Percentiles rank a stretch among this genome's conserved stretches.
These are phyloP conservation scores for Zalaria obscura DNA, from an alignment of 2,329 filamentous ascomycete species.

Conservation along the genomic window DNA sequence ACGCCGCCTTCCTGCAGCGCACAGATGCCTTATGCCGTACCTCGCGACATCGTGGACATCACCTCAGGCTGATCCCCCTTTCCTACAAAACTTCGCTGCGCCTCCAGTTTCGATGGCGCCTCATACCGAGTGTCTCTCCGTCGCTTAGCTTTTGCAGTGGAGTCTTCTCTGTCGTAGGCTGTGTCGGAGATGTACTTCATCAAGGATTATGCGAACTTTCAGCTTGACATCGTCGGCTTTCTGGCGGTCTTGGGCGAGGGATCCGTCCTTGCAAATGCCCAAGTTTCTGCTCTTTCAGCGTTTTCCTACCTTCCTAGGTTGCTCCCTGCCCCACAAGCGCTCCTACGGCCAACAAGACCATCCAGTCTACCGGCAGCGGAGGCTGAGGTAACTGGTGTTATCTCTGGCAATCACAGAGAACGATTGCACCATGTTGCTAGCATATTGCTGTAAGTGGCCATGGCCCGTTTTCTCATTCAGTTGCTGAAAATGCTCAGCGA, in stretches of 20 bases:
- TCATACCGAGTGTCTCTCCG: too few relatives aligned
- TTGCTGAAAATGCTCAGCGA: background rate
- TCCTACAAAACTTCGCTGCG: too few relatives aligned
- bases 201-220: slow-evolving; percentile 23
- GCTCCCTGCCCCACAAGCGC: slow-evolving; percentile 35
- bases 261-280: slow-evolving; percentile 34
- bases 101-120: too few relatives aligned
- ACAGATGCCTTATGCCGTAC: too few relatives aligned
- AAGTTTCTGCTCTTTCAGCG: slow-evolving; percentile 34
- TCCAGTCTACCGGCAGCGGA: slow-evolving; percentile 24
- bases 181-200: background rate
- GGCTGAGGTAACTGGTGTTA: slow-evolving; percentile 29
- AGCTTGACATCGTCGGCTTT: slow-evolving; percentile 42
- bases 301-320: slow-evolving; percentile 36
- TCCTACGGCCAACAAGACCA: slow-evolving; percentile 31
- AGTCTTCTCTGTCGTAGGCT: too few relatives aligned
- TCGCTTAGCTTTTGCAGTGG: too few relatives aligned
- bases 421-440: slow-evolving; percentile 35
- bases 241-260: slow-evolving; percentile 39
- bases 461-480: too few relatives aligned
- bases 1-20: too few relatives aligned
- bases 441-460: slow-evolving; percentile 25
- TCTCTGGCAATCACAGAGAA: slow-evolving; percentile 32
- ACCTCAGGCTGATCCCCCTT: too few relatives aligned
- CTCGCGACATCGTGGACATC: too few relatives aligned